Evolutionary conservation across 2,329 filamentous ascomycete species (phyloP).

Genomic region (Penicillium verrucosum): DNA sequence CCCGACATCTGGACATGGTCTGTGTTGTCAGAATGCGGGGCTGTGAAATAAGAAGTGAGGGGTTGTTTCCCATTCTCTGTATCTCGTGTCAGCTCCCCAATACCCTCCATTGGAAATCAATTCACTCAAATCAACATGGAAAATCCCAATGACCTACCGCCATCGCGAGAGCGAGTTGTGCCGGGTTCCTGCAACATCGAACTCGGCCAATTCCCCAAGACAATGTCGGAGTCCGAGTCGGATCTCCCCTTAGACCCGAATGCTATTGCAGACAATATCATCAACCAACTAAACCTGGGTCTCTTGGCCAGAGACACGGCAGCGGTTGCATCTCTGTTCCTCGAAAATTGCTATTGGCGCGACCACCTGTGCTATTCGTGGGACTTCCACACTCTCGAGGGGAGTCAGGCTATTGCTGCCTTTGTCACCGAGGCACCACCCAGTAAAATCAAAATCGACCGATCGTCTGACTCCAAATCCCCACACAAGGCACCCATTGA

Average conservation of each 20-base stretch:
- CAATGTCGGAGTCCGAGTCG: slow-evolving; percentile 31
- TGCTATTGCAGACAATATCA: slow-evolving; percentile 36
- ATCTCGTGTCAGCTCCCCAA: neutral
- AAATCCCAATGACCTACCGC: neutral
- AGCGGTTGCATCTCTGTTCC: slow-evolving; percentile 45
- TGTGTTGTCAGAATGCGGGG: neutral
- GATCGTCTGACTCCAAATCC: slow-evolving; percentile 43
- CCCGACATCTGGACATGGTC: neutral
- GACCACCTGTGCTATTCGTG: slow-evolving; percentile 58
- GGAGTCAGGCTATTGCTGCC: slow-evolving; percentile 39
- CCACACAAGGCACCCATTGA: slow-evolving; percentile 52
- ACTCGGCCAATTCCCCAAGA: slow-evolving; percentile 43
- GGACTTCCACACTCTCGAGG: slow-evolving; percentile 55
- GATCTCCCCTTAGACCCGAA: slow-evolving; percentile 36
- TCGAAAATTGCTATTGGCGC: slow-evolving; percentile 55
- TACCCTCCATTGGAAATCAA: neutral
- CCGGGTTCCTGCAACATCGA: slow-evolving; percentile 56
- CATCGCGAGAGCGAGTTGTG: slow-evolving; percentile 45
- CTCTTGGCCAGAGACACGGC: slow-evolving; percentile 35
- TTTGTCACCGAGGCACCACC: slow-evolving; percentile 42
- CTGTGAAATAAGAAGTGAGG: neutral
- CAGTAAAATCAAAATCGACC: slow-evolving; percentile 47
- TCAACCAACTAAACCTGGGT: slow-evolving; percentile 41
- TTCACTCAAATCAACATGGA: neutral
- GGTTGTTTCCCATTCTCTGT: neutral